Conservation (phyloP, 305 asterid species). For the Plantago lanceolata region DNA sequence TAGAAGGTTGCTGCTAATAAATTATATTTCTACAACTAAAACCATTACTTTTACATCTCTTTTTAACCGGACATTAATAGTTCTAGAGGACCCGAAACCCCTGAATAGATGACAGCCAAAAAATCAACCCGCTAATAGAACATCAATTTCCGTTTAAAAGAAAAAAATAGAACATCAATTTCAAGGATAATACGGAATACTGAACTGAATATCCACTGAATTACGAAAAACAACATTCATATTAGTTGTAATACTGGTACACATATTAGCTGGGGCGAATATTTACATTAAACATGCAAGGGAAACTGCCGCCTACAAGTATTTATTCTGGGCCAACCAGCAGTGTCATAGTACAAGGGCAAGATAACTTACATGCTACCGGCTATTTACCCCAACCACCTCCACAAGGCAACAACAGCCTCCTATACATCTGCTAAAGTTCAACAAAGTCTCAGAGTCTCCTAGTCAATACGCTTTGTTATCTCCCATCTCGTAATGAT, state of each 20-base stretch:
- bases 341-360: not conserved
- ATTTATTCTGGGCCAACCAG: not conserved
- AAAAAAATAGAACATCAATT: too few species aligned
- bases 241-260: too few species aligned
- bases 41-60: not conserved
- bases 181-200: too few species aligned
- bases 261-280: not conserved
- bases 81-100: not conserved
- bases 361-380: constrained; percentile 1
- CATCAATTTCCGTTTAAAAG: too few species aligned
- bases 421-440: constrained; percentile 23
- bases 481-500: constrained; percentile 11
- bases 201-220: too few species aligned
- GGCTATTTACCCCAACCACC: too few species aligned
- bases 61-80: not conserved
- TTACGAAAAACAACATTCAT: too few species aligned
- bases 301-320: not conserved
- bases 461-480: not conserved
- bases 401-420: too few species aligned
- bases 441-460: not conserved
- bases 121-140: too few species aligned
- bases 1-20: not conserved
- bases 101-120: too few species aligned
- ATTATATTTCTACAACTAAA: not conserved
- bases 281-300: not conserved